Base-by-base conservation (phyloP, 139 green algal genomes). In the Asterochloris erici region DNA sequence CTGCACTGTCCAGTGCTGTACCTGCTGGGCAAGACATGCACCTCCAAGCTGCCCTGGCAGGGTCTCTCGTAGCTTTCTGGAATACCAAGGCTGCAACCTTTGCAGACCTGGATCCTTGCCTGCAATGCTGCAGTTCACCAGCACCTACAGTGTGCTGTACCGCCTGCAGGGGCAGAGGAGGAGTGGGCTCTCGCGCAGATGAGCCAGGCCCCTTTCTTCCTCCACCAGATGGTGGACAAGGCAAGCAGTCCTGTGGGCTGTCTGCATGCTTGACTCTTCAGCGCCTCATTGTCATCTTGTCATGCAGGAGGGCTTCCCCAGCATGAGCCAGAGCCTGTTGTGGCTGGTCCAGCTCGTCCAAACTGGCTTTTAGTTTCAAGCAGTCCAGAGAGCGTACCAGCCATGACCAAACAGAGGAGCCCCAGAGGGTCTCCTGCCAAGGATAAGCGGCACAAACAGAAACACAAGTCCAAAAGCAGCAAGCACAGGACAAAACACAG, bases 391-490 rank as follows among this genome's bases (percentile, higher is more conserved):
- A 6, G 38, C 38, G 38, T 54, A 6, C 38, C 38, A 54, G 38
- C 38, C 6, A 54, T 54, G 38, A 11, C 74, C 77, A 15, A 71
- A 83, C 63, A 87, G 73, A 38, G 62, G 85, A 2, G 85, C 83
- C 76, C 87, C 85, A 28, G 85, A 89, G 81, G 85, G 82, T 13
- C 82, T 87, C 47, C 79, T 54, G 79, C 62, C 9, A 63, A 80
- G 26, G 13, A 68, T 11, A 77, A 77, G 66, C 79, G 82, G 75
- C 79, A 85, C 64, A 77, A 78, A 63, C 81, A 85, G 68, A 74
- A 74, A n/a, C 27, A 28, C 79, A 74, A 66, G 68, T 26, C 70
- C 70, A 82, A 82, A 29, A 66, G 60, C 68, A 77, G 79, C 74
- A 88, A 81, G 79, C 66, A 73, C 64, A 71, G 77, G 12, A 77